Evolutionary conservation across 1,139 yeast species (phyloP).

Genomic region (Debaryomyces psychrophilus): DNA sequence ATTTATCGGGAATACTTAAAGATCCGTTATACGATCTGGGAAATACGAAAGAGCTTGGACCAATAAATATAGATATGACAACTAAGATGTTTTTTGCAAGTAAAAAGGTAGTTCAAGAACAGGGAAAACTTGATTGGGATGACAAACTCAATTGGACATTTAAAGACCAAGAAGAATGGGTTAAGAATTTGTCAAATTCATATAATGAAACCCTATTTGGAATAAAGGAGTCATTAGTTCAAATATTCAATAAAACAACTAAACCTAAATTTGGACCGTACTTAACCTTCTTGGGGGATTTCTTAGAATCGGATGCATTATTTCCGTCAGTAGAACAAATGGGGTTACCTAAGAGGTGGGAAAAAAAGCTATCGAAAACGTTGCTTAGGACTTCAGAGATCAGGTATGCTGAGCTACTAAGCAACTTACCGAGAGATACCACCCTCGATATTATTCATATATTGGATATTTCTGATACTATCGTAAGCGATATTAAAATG

Average conservation of each 20-base stretch:
- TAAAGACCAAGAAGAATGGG: constrained; percentile 57
- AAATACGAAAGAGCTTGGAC: constrained; percentile 30
- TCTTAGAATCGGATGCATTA: constrained; percentile 53
- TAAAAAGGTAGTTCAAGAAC: constrained; percentile 35
- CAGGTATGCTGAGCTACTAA: constrained; percentile 60
- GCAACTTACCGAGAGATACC: constrained; percentile 66
- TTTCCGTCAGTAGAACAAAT: constrained; percentile 39
- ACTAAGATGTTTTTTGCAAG: constrained; percentile 32
- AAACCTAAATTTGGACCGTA: constrained; percentile 68
- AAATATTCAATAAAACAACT: constrained; percentile 48
- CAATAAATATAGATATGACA: constrained; percentile 35
- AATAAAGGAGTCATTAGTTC: constrained; percentile 47
- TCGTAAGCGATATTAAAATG: constrained; percentile 52
- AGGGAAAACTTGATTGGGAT: constrained; percentile 38
- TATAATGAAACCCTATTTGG: constrained; percentile 53
- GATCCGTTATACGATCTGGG: constrained; percentile 28
- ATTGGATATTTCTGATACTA: constrained; percentile 58
- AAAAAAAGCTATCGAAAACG: constrained; percentile 51
- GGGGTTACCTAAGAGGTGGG: constrained; percentile 52
- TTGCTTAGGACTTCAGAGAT: constrained; percentile 57
- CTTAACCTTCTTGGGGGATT: constrained; percentile 53
- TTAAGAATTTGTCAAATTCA: constrained; percentile 47
- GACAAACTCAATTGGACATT: constrained; percentile 47
- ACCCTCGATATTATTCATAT: constrained; percentile 61
- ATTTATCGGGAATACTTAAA: constrained; percentile 41